Percentiles rank a stretch among this genome's conserved stretches.
Conservation (phyloP, 106 monocot species). For the Acorus calamus region DNA sequence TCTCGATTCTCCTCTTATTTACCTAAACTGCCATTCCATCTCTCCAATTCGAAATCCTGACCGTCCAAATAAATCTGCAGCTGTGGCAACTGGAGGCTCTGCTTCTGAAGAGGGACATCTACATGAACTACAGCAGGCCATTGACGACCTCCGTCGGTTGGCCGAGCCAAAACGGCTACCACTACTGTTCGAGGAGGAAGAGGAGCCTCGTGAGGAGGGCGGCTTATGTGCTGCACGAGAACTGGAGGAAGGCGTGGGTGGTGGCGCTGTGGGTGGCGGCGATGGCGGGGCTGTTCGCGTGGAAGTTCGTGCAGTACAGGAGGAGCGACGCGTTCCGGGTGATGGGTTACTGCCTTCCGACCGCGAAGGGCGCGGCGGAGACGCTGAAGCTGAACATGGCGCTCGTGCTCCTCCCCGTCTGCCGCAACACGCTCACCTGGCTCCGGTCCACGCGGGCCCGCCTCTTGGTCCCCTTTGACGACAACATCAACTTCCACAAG, state of each 20-base stretch:
- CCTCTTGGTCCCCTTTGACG: conserved; percentile 80
- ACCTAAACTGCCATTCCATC: neutral
- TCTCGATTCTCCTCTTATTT: neutral
- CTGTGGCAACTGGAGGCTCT: conserved; percentile 84
- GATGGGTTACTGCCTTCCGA: conserved; percentile 79
- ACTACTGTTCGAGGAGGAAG: neutral
- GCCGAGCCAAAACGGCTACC: conserved; percentile 42
- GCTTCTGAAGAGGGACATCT: conserved; percentile 73
- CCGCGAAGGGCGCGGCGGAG: conserved; percentile 85
- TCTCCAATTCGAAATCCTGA: neutral
- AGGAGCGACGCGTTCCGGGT: conserved; percentile 41
- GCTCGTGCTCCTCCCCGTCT: conserved; percentile 73
- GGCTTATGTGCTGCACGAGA: conserved; percentile 24
- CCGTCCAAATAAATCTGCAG: conserved; percentile 9
- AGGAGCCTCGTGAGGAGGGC: conserved; percentile 3
- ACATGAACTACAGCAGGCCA: conserved; percentile 73
- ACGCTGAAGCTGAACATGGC: conserved; percentile 95
- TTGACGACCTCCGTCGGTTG: conserved; percentile 39
- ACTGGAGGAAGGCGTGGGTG: conserved; percentile 65
- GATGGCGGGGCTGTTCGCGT: conserved; percentile 60
- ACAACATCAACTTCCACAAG: conserved; percentile 94
- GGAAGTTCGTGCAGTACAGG: conserved; percentile 82
- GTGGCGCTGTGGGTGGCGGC: conserved; percentile 43
- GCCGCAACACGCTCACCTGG: conserved; percentile 86
- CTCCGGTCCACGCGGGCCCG: conserved; percentile 75